Base-by-base conservation (phyloP, 2,329 filamentous ascomycete species). In the Arthrinium phaeospermum region DNA sequence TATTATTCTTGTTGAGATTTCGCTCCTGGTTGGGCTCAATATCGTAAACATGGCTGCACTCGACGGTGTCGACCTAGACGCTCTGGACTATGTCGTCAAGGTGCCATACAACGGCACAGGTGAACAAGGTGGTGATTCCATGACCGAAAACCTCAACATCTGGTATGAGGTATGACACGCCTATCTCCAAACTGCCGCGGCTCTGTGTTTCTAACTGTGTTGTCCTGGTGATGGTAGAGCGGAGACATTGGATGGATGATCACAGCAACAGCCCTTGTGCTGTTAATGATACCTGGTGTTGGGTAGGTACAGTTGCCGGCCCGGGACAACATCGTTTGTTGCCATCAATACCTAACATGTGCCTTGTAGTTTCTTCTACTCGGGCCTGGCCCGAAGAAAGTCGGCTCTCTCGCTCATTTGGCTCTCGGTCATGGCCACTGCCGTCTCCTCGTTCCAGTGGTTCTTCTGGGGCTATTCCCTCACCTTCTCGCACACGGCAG, bases 241-340 rank as follows among this genome's bases (percentile, higher is more conserved):
- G 94, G 94, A 79, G 94, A 97, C 84, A 93, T 97, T 75, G 92
- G 91, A 71, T 97, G 93, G 93, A 91, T 97, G 83, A 90, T 97
- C 77, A 92, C 90, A 27, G 88, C 93, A 41, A 95, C 94, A 1
- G 94, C 94, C 8, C 88, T 98, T 70, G 94, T 97, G 70, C 85
- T 97, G 77, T 90, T 98, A 77, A 97, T 97, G 95, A 94, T 97
- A 84, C 95, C 95, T 2, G 95, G 95, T 76, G 94, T 97, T 77
- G 95, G 94, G 79, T 89, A 82, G 80, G 86, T 83, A 73, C 30
- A 22, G 53, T n/a, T n/a, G 41, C 72, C 68, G 14, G 70, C 74
- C 19, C 14, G 5, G 47, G 41, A 71, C n/a, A 7, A 49, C 34
- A 34, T 71, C 71, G n/a, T 46, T 46, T 3, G 30, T 7, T 13